Percentiles rank a stretch among this genome's conserved stretches.
These are phyloP conservation scores for Hypoxylon sp. DNA, from an alignment of 2,329 filamentous ascomycete genomes.

Conservation along the genomic window DNA sequence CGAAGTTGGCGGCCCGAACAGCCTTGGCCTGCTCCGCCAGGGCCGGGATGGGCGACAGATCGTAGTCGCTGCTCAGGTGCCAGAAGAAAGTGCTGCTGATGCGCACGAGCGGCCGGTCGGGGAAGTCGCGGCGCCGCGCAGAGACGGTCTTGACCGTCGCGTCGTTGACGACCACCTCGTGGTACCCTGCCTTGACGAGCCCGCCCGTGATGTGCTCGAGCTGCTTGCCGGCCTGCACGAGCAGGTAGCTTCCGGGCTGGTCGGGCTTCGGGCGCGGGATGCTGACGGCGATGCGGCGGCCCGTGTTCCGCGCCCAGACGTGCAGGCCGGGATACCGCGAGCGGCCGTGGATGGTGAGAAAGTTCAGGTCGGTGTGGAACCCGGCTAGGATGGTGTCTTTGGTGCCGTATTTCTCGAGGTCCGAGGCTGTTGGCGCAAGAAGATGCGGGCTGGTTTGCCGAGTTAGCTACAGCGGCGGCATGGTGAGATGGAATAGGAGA, in stretches of 20 bases:
- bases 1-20: slow-evolving; percentile 57
- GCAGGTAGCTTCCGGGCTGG: slow-evolving; percentile 59
- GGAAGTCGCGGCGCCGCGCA: slow-evolving; percentile 50
- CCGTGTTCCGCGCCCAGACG: slow-evolving; percentile 71
- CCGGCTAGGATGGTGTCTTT: slow-evolving; percentile 67
- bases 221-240: slow-evolving; percentile 70
- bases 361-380: slow-evolving; percentile 71
- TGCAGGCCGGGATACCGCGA: slow-evolving; percentile 68
- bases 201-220: slow-evolving; percentile 68
- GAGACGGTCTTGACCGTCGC: slow-evolving; percentile 58
- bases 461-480: neutral
- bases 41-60: slow-evolving; percentile 59
- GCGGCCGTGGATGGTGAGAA: slow-evolving; percentile 70
- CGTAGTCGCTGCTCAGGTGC: slow-evolving; percentile 65
- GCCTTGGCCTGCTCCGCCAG: slow-evolving; percentile 55
- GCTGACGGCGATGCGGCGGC: slow-evolving; percentile 63
- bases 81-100: slow-evolving; percentile 70
- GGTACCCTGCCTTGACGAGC: slow-evolving; percentile 67
- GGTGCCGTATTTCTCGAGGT: slow-evolving; percentile 60
- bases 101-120: slow-evolving; percentile 60
- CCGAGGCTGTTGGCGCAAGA: slow-evolving; percentile 67
- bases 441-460: slow-evolving; percentile 61
- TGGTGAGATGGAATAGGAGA: neutral
- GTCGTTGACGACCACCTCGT: slow-evolving; percentile 67
- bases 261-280: slow-evolving; percentile 52